Base-by-base conservation (phyloP, 371 early-diverging fungal genomes). In the Capniomyces stellatus region DNA sequence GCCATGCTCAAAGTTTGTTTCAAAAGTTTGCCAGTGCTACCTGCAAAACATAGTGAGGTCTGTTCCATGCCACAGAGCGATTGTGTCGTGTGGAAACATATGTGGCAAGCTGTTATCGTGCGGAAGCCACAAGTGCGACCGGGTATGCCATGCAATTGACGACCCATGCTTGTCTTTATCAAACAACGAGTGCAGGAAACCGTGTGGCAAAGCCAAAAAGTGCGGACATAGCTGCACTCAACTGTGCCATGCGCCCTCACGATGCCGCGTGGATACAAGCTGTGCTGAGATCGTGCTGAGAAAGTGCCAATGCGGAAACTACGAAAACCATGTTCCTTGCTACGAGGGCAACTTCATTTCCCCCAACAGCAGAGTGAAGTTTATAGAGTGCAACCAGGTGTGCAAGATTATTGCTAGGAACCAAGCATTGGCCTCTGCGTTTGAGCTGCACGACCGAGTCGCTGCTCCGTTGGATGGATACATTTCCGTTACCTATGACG, bases 351-450 rank as follows among this genome's bases (percentile, higher is more conserved):
- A 81, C 0, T 53, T 63, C 0, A 67, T 59, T 43, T 71, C 60
- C 19, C 63, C 73, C 0, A 67, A 63, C 54, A 56, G 58, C 31
- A 72, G 71, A 29, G 64, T 69, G 29, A 64, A 68, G 21, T 64
- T 61, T 6, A 58, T 84, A 41, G 67, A 67, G 15, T 85, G 87
- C 61, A 77, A 81, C 49, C 81, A 81, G 35, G 73, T 78, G 39
- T 85, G 87, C 61, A 70, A 74, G 57, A 72, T 83, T 44, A 73
- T 78, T n/a, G 69, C 73, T 54, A 75, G 87, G 31, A 87, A 87
- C 62, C 73, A 77, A 40, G 67, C 73, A 29, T 61, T 87, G 12
- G 85, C 87, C 1, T 52, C 71, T 49, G 87, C 87, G 0, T 60
- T 86, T 39, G 78, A 79, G 15, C 69, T 84, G 31, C 64, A 61